phyloP scores from a whole-genome alignment of 768 basidiomycete species.

The Naganishia vaughanmartiniae region DNA sequence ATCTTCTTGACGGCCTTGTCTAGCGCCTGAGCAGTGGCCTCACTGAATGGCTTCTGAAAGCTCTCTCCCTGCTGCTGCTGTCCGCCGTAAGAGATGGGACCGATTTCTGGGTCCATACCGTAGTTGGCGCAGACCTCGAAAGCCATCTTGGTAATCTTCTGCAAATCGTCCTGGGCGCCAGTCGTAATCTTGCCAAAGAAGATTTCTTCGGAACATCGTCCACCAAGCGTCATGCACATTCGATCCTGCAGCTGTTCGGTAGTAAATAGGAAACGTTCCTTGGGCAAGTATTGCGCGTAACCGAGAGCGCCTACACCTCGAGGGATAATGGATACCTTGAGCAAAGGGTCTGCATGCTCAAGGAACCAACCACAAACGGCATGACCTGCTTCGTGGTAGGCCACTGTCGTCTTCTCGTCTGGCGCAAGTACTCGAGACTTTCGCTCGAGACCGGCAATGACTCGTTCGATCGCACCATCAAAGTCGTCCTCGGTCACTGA shows the following conservation, averaged over 20 bases:
- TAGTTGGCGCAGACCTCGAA: constrained; percentile 89
- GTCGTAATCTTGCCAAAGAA: constrained; percentile 94
- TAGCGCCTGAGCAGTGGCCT: constrained; percentile 91
- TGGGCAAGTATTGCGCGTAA: constrained; percentile 95
- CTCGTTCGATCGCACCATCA: constrained; percentile 95
- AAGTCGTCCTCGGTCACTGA: constrained; percentile 80
- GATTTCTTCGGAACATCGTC: constrained; percentile 96
- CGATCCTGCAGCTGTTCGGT: constrained; percentile 91
- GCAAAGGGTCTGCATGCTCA: constrained; percentile 91
- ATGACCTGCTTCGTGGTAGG: constrained; percentile 98
- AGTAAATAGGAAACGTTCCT: constrained; percentile 91
- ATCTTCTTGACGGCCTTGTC: constrained; percentile 88
- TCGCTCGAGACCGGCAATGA: constrained; percentile 93
- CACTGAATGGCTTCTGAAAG: constrained; percentile 97
- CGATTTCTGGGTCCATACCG: constrained; percentile 92
- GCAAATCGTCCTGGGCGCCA: constrained; percentile 95
- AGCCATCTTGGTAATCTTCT: constrained; percentile 97
- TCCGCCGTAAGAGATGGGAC: constrained; percentile 92
- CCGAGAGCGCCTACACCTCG: constrained; percentile 92
- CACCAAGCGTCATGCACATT: constrained; percentile 98
- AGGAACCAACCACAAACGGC: constrained; percentile 98
- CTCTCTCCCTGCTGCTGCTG: constrained; percentile 74
- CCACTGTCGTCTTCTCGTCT: constrained; percentile 97
- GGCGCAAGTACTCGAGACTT: constrained; percentile 88
- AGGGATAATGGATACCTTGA: constrained; percentile 98